Conservation (phyloP, 495 filamentous ascomycete species). For the Tuber brumale region DNA sequence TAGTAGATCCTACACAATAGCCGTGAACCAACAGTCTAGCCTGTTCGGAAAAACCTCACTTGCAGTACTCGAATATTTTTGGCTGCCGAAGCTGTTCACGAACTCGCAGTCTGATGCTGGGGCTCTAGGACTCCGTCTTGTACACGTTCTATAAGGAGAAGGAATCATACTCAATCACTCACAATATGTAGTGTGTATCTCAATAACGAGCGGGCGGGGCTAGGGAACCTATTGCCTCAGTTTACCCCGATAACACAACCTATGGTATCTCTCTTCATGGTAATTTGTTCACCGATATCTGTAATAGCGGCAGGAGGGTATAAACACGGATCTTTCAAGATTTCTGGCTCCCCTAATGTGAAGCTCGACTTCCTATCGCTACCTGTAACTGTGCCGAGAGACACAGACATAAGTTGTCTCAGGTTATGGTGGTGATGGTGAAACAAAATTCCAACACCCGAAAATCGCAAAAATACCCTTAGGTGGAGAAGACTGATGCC, state of each 20-base stretch:
- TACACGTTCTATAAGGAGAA: not conserved
- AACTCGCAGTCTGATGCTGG: not conserved
- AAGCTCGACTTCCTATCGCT: not conserved
- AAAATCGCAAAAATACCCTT: not conserved
- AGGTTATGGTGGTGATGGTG: slow-evolving; percentile 1
- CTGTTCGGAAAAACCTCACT: not conserved
- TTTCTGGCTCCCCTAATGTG: not conserved
- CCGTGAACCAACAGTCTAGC: not conserved
- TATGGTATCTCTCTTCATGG: not conserved
- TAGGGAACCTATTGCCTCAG: not conserved
- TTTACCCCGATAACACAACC: not conserved
- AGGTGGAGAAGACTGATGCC: not conserved
- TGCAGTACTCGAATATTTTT: not conserved
- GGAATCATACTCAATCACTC: slow-evolving; percentile 2
- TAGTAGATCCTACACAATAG: not conserved
- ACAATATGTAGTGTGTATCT: not conserved
- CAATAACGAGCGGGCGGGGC: not conserved
- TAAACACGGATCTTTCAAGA: not conserved
- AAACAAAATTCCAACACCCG: not conserved
- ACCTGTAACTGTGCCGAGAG: not conserved
- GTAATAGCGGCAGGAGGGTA: not conserved
- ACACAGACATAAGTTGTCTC: not conserved
- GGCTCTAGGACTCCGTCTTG: not conserved
- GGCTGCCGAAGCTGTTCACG: not conserved
- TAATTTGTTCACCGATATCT: not conserved